A percentile compares a stretch with the other conserved stretches of the same genome.
Conservation (phyloP, 2,329 filamentous ascomycete species). For the Trichophyton mentagrophytes region DNA sequence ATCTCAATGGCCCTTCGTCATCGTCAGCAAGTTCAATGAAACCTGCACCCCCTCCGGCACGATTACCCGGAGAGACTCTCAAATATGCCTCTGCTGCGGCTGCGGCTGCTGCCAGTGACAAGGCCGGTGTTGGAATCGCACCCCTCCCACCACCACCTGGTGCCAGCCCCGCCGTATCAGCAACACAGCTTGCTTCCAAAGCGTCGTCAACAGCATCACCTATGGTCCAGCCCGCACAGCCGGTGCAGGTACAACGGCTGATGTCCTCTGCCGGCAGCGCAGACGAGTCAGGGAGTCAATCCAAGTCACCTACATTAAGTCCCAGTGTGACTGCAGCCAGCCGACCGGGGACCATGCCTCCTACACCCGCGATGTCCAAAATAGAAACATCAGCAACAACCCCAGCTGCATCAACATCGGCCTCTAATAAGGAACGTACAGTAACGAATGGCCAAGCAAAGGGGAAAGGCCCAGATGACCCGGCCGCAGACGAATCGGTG, state of each 20-base stretch:
- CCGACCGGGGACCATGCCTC: conserved; percentile 29
- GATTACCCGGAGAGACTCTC: conserved; percentile 75
- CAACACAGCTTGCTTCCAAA: conserved; percentile 39
- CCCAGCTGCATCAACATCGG: conserved; percentile 32
- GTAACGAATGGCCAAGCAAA: conserved; percentile 33
- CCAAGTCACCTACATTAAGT: conserved; percentile 42
- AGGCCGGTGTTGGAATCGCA: conserved; percentile 77
- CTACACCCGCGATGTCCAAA: conserved; percentile 37
- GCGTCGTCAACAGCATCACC: conserved; percentile 49
- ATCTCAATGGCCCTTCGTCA: conserved; percentile 42
- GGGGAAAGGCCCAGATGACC: conserved; percentile 45
- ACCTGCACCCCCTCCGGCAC: conserved; percentile 70
- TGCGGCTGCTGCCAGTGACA: conserved; percentile 80
- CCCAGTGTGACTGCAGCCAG: conserved; percentile 32
- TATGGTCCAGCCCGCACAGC: conserved; percentile 37
- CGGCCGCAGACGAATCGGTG: conserved; percentile 59
- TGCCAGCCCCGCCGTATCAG: conserved; percentile 38
- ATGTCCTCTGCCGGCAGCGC: conserved; percentile 27
- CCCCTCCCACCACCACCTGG: conserved; percentile 84
- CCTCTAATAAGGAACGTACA: conserved; percentile 14
- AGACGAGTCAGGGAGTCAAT: conserved; percentile 32
- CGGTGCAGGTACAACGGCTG: conserved; percentile 26
- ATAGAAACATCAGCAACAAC: conserved; percentile 24
- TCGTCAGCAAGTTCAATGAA: conserved; percentile 63
- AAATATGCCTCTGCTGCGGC: conserved; percentile 97